A percentile compares a stretch with the other conserved stretches of the same genome.
phyloP scores from a whole-genome alignment of 805 yeast genomes.

The Metschnikowia gruessii region DNA sequence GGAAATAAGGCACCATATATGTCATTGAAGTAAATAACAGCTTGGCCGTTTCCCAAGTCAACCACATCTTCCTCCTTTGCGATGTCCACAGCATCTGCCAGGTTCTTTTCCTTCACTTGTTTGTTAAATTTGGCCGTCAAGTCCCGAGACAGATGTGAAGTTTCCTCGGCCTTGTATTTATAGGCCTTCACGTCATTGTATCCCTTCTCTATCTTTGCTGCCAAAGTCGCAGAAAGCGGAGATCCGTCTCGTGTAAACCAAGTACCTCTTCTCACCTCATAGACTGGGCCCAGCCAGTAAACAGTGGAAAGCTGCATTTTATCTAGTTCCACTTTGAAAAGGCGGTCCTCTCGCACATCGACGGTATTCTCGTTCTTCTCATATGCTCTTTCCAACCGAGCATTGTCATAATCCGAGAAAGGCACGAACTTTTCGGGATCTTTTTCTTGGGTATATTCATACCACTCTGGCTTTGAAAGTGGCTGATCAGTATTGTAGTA shows the following conservation, averaged over 20 bases:
- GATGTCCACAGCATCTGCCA: conserved; percentile 16
- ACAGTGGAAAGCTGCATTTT: conserved; percentile 59
- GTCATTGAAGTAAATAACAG: conserved; percentile 40
- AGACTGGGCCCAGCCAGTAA: conserved; percentile 87
- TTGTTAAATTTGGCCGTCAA: conserved; percentile 22
- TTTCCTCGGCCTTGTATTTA: conserved; percentile 19
- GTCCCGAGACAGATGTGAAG: conserved; percentile 14
- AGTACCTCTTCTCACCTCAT: conserved; percentile 76
- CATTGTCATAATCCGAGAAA: conserved; percentile 63
- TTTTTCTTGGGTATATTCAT: conserved; percentile 47
- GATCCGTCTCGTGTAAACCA: conserved; percentile 68
- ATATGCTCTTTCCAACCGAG: conserved; percentile 53
- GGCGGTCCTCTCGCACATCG: conserved; percentile 75
- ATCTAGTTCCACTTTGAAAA: conserved; percentile 67
- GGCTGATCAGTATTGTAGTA: conserved; percentile 84
- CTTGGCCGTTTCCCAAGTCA: conserved; percentile 33
- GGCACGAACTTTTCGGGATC: conserved; percentile 62
- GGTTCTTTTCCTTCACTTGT: conserved; percentile 10
- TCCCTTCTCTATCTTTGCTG: conserved; percentile 59
- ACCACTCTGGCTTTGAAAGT: conserved; percentile 59
- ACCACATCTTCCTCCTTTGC: conserved; percentile 29
- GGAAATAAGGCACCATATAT: conserved; percentile 48
- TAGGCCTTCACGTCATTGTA: conserved; percentile 37
- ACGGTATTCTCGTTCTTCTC: conserved; percentile 26
- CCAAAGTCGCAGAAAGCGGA: conserved; percentile 51